A percentile compares a stretch with the other conserved stretches of the same genome.
Conservation (phyloP, 148 eudicot species). For the Fagopyrum homotropicum region DNA sequence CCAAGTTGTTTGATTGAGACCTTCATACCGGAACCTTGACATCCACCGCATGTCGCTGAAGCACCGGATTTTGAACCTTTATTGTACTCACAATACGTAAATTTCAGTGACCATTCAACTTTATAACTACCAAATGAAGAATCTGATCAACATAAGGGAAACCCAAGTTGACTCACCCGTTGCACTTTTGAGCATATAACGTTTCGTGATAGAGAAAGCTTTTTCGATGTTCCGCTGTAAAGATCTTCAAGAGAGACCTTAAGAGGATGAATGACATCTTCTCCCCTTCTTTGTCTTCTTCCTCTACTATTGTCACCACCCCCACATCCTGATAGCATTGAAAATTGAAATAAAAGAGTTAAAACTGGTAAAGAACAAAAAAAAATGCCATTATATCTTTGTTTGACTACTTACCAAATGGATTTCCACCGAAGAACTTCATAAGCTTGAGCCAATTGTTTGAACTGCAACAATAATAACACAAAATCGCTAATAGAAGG, state of each 20-base stretch:
- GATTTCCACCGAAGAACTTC: conserved; percentile 66
- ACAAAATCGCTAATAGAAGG: too few relatives aligned
- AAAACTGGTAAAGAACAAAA: background rate
- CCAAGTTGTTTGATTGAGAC: too few relatives aligned
- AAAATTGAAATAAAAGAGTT: background rate
- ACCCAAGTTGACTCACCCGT: too few relatives aligned
- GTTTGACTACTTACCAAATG: conserved; percentile 33
- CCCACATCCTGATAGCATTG: conserved; percentile 17
- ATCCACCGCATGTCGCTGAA: too few relatives aligned
- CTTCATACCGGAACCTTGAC: too few relatives aligned
- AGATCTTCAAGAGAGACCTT: conserved; percentile 74
- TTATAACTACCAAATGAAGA: too few relatives aligned
- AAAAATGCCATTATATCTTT: background rate
- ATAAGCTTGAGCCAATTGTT: conserved; percentile 72
- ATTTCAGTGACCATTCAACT: too few relatives aligned
- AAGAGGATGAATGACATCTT: conserved; percentile 66
- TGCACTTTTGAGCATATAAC: too few relatives aligned
- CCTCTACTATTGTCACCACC: conserved; percentile 62
- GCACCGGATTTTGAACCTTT: too few relatives aligned
- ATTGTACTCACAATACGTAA: too few relatives aligned
- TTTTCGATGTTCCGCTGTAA: conserved; percentile 52
- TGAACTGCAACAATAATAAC: conserved; percentile 34
- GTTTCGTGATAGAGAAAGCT: conserved; percentile 22
- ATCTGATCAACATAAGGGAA: too few relatives aligned
- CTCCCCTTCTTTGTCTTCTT: conserved; percentile 68